phyloP scores from a whole-genome alignment of 2,329 filamentous ascomycete genomes.

The Celoporthe dispersa region DNA sequence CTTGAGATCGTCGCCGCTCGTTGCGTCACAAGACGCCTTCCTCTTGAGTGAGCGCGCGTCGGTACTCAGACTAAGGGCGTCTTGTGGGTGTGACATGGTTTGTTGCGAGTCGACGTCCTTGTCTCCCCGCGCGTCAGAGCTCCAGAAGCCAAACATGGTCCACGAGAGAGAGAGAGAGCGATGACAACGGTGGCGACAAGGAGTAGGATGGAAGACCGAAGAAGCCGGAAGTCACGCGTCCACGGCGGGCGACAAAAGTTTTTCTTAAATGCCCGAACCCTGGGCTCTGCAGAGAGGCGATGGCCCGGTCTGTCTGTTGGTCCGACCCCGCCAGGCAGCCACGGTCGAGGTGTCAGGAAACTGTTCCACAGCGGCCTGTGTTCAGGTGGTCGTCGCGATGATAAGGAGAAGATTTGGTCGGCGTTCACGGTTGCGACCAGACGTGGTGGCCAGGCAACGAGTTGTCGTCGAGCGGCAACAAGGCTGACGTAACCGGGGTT shows the following conservation, averaged over 20 bases:
- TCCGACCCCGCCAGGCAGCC: constrained; percentile 3
- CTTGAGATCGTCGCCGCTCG: constrained; percentile 34
- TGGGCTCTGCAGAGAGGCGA: background rate
- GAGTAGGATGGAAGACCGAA: constrained; percentile 31
- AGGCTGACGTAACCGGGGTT: constrained; percentile 40
- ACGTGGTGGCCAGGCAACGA: constrained; percentile 22
- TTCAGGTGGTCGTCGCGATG: constrained; percentile 11
- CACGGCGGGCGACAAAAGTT: background rate
- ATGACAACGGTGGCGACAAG: constrained; percentile 36
- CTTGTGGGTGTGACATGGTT: constrained; percentile 40
- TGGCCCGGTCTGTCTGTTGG: background rate
- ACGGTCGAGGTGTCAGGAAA: constrained; percentile 26
- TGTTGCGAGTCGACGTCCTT: constrained; percentile 52
- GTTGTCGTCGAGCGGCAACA: constrained; percentile 24
- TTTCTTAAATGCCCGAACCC: background rate
- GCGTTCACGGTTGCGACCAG: background rate
- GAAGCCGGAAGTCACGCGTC: background rate
- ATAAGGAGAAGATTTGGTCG: constrained; percentile 21
- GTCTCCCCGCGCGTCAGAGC: constrained; percentile 61
- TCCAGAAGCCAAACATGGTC: constrained; percentile 66
- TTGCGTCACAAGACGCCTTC: constrained; percentile 43
- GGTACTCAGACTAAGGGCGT: constrained; percentile 22
- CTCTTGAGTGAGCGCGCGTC: constrained; percentile 43
- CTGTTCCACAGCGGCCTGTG: background rate
- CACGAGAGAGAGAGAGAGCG: constrained; percentile 35